These are phyloP conservation scores for Vitis labrusca DNA, from an alignment of 164 flowering plant genomes.

Conservation along the genomic window DNA sequence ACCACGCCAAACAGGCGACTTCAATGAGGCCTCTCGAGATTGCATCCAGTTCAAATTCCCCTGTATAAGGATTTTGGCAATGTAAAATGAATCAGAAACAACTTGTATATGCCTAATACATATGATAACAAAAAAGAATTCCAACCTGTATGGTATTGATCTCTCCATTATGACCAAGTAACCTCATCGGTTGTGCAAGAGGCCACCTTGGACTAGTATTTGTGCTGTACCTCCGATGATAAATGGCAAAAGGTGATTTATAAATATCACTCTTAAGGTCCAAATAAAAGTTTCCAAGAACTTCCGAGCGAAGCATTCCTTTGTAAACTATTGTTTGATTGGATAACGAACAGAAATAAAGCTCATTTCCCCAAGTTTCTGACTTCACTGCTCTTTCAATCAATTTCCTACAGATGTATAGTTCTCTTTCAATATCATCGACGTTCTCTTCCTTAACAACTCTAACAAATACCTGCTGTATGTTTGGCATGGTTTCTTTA, in stretches of 20 bases:
- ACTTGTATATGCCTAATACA: background rate
- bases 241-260: constrained; percentile 88
- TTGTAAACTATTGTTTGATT: constrained; percentile 97
- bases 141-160: constrained; percentile 94
- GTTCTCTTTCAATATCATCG: constrained; percentile 95
- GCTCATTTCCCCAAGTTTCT: constrained; percentile 83
- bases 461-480: constrained; percentile 89
- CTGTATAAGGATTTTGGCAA: constrained; percentile 35
- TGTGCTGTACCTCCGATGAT: constrained; percentile 96
- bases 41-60: constrained; percentile 99
- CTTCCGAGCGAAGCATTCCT: constrained; percentile 99
- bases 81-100: background rate
- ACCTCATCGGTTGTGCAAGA: constrained; percentile 98
- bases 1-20: constrained; percentile 93
- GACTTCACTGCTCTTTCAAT: constrained; percentile 69
- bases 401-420: constrained; percentile 86
- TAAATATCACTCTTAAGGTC: constrained; percentile 88
- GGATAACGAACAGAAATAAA: constrained; percentile 93
- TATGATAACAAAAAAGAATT: background rate
- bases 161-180: constrained; percentile 99
- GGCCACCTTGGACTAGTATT: constrained; percentile 99
- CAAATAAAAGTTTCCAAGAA: constrained; percentile 79
- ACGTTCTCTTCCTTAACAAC: constrained; percentile 66
- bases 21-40: constrained; percentile 86
- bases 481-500: constrained; percentile 86